Base-by-base conservation (phyloP, 164 flowering plant species). In the Berberis vulgaris region DNA sequence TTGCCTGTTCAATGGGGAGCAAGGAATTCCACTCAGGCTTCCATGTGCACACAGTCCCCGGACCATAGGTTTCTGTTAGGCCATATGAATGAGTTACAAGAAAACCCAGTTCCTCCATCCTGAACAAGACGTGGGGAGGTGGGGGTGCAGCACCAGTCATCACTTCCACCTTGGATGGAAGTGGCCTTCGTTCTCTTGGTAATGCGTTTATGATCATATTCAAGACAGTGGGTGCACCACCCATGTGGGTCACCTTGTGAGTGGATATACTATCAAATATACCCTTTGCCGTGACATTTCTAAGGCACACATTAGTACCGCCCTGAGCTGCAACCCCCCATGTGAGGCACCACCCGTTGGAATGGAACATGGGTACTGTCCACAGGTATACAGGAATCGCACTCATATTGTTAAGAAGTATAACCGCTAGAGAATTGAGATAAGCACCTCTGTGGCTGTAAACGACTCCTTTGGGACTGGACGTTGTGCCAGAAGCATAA, bases 331-430 rank as follows among this genome's bases (percentile, higher is more conserved):
- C 94, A 49, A 87, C 72, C 7, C 76, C 86, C 97, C 94, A 87
- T 9, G 80, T 45, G 59, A 81, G 74, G 69, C 88, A 84, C 97
- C 97, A 90, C 0, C 97, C 97, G 55, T 86, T 90, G 78, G 91
- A 86, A 57, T 88, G 97, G 71, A 87, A 89, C 97, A 89, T 89
- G 49, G 90, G 94, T 7, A 84, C 89, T 9, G 78, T 77, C 97
- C 97, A 87, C 41, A 89, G 62, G 64, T 84, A 89, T 1, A 81
- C 79, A 41, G 89, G 89, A 75, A 73, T 78, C 45, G 82, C 54
- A 40, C 63, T 45, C 87, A 90, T 82, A 7, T 74, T 82, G 60
- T 67, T 63, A 4, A 85, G 71, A 68, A 87, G 71, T 67, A 79
- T 74, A 2, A 73, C 49, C 1, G 83, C 84, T 1, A 90, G 63